Evolutionary conservation across 306 rosid genomes (phyloP).

Genomic region (Morella rubra): DNA sequence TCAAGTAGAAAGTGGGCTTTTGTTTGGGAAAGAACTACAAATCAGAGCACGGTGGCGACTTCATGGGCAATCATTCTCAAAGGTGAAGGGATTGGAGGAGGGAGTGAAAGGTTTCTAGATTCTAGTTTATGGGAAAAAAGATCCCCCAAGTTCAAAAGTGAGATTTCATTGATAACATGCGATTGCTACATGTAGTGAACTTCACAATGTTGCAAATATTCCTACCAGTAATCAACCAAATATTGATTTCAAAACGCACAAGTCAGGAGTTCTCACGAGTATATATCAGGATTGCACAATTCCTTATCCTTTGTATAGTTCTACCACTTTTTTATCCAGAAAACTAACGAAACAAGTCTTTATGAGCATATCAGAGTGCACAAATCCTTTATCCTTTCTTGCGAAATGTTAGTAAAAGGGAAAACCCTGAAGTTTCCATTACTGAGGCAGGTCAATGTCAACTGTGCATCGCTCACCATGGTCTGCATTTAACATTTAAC

Average conservation of each 20-base stretch:
- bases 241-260: not conserved
- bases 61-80: not conserved
- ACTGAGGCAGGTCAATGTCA: slow-evolving; percentile 78
- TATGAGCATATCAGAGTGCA: slow-evolving; percentile 67
- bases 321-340: not conserved
- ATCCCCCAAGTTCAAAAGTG: not conserved
- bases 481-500: slow-evolving; percentile 64
- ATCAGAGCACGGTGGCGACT: too few species aligned
- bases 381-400: slow-evolving; percentile 66
- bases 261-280: not conserved
- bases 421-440: slow-evolving; percentile 77
- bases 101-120: not conserved
- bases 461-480: slow-evolving; percentile 72
- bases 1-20: not conserved
- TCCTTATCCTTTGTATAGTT: not conserved
- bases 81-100: not conserved
- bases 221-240: not conserved
- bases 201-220: not conserved
- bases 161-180: not conserved
- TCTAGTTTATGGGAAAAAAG: not conserved
- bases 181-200: not conserved
- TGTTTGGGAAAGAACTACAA: too few species aligned
- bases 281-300: slow-evolving; percentile 13
- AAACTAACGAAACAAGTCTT: slow-evolving; percentile 17
- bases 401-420: slow-evolving; percentile 71